Conservation (phyloP, 2,329 filamentous ascomycete species). For the Clathrospora elynae region DNA sequence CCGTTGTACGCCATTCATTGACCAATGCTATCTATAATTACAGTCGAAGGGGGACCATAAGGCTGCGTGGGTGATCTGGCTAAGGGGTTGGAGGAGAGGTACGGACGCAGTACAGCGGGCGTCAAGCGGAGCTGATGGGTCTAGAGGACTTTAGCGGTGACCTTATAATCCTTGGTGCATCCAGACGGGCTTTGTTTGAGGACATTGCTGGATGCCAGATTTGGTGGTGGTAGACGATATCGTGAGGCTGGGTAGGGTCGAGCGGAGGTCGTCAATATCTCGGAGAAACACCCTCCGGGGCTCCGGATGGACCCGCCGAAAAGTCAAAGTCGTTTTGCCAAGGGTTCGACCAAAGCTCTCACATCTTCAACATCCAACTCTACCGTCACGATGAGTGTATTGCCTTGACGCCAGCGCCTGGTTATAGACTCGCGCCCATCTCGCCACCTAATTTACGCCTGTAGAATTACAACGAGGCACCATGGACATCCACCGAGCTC, state of each 20-base stretch:
- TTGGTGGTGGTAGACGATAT: neutral
- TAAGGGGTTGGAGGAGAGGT: no score
- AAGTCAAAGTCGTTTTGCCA: conserved; percentile 22
- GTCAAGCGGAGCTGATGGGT: no score
- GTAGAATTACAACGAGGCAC: no score
- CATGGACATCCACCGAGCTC: conserved; percentile 97
- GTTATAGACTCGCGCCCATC: conserved; percentile 18
- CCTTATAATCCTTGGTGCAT: no score
- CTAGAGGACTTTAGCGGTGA: no score
- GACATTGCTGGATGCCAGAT: no score
- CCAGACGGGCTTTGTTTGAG: no score
- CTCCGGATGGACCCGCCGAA: conserved; percentile 21
- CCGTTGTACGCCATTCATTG: no score
- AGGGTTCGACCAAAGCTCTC: conserved; percentile 24
- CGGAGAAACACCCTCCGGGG: conserved; percentile 11
- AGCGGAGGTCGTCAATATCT: conserved; percentile 14
- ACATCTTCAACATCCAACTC: conserved; percentile 12
- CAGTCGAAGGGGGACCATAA: no score
- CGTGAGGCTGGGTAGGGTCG: conserved; percentile 4
- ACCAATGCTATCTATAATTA: no score
- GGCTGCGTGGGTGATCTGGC: no score
- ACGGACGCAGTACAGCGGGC: no score
- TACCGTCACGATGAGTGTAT: conserved; percentile 12
- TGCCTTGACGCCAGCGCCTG: conserved; percentile 24
- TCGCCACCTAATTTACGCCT: conserved; percentile 1